Base-by-base conservation (phyloP, 139 green algal species). In the Micractinium conductrix region DNA sequence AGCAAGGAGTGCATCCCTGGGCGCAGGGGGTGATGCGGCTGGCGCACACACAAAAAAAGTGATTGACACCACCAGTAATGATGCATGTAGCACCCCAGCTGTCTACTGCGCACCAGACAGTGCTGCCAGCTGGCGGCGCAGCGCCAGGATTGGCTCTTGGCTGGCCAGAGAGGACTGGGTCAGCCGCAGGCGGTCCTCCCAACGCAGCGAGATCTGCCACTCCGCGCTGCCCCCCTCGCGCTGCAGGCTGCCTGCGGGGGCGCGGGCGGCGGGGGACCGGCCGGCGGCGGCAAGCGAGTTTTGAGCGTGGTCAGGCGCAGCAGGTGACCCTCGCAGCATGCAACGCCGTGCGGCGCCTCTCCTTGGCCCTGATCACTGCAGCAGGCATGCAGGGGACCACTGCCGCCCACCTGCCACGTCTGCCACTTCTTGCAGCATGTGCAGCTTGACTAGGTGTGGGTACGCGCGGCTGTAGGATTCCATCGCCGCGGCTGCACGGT, bases 391-490 rank as follows among this genome's bases (percentile, higher is more conserved):
- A n/a, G n/a, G n/a, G n/a, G n/a, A 43, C 7, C 63, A 42, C 37
- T 42, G 71, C 43, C 17, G 22, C 70, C 84, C 80, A 67, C 43
- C 74, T 37, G 90, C 63, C 40, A 86, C 86, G 45, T 93, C 88
- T 5, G 65, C 71, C 26, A 88, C 43, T 65, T 95, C 89, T 81
- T 93, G 87, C 62, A 99, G 88, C 89, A 97, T 95, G 88, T 98
- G 94, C 42, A 99, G 93, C 70, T 93, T 90, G 9, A 97, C 84
- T 4, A 99, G 83, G 65, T 94, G 80, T 0, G 96, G 94, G 91
- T 99, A 98, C 2, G 96, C 96, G 0, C 97, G 91, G 21, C 69
- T 79, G 85, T 99, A 97, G 35, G 91, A 95, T 91, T 99, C 97
- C 88, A 94, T 96, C 75, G 84, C 90, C 38, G 91, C 93, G 42